phyloP scores from a whole-genome alignment of 163 green algal species.

The Scenedesmus sp. region DNA sequence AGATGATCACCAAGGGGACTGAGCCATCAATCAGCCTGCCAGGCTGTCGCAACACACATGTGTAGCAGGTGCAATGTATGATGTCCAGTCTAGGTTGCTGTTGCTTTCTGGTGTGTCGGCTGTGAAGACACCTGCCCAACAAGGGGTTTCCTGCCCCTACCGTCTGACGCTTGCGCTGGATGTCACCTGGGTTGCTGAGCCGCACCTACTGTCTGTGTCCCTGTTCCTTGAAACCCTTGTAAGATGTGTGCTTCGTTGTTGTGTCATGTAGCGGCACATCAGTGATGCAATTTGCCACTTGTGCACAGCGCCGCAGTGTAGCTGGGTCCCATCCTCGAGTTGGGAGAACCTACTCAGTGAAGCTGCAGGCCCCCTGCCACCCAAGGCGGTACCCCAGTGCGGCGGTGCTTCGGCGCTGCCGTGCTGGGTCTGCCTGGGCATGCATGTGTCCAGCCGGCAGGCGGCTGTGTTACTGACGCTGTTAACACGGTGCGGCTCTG shows the following conservation, averaged over 20 bases:
- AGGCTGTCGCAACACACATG: no score
- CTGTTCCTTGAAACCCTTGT: no score
- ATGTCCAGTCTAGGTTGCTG: no score
- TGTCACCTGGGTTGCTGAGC: constrained; percentile 46
- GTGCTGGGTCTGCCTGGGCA: constrained; percentile 8
- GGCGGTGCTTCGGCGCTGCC: background rate
- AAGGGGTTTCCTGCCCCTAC: constrained; percentile 48
- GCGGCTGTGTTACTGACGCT: background rate
- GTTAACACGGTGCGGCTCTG: background rate
- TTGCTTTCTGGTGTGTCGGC: constrained; percentile 7
- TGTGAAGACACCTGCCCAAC: constrained; percentile 36
- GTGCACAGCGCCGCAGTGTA: constrained; percentile 45
- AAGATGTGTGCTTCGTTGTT: no score
- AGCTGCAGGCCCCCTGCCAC: constrained; percentile 26
- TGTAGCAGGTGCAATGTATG: no score
- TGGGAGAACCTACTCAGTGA: constrained; percentile 54
- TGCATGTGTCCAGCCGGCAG: background rate
- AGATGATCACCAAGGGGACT: constrained; percentile 28
- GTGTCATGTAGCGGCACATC: constrained; percentile 10
- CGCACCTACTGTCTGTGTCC: no score
- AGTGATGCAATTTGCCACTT: constrained; percentile 35
- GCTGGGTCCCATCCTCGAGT: constrained; percentile 46
- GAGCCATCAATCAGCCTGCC: no score
- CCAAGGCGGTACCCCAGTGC: background rate
- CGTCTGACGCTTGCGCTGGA: constrained; percentile 35